Percentiles rank a stretch among this genome's conserved stretches.
These are phyloP conservation scores for Volvariella volvacea DNA, from an alignment of 1,284 basidiomycete genomes.

Conservation along the genomic window DNA sequence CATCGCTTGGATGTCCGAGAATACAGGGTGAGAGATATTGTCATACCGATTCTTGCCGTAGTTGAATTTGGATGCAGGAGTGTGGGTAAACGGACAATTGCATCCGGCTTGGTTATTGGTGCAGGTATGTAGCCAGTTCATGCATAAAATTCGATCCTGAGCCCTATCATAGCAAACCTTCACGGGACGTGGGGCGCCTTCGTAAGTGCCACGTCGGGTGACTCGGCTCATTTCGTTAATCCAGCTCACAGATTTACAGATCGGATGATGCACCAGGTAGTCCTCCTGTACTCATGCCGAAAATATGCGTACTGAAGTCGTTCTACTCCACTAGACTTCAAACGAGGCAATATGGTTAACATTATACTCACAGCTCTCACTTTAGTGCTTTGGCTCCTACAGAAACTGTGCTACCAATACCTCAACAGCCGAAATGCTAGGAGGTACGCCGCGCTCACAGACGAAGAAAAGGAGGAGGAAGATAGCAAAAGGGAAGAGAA, in stretches of 20 bases:
- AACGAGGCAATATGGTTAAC: slow-evolving; percentile 29
- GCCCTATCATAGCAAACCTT: slow-evolving; percentile 21
- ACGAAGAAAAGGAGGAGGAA: slow-evolving; percentile 18
- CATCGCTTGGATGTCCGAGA: slow-evolving; percentile 35
- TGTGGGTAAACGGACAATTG: slow-evolving; percentile 27
- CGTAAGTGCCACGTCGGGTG: too few relatives aligned
- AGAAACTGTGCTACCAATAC: slow-evolving; percentile 23
- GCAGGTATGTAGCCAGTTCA: slow-evolving; percentile 14
- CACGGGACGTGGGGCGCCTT: slow-evolving; percentile 24
- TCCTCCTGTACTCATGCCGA: not conserved
- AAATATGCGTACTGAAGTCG: too few relatives aligned
- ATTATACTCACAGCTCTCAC: slow-evolving; percentile 26
- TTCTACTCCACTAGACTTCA: slow-evolving; percentile 19
- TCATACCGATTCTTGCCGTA: too few relatives aligned
- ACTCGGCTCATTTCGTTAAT: not conserved
- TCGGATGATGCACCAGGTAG: slow-evolving; percentile 27
- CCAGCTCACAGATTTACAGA: slow-evolving; percentile 23
- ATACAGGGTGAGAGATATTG: slow-evolving; percentile 19
- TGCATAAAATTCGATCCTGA: not conserved
- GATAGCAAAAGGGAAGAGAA: slow-evolving; percentile 19
- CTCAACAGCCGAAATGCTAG: slow-evolving; percentile 20
- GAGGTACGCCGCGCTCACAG: slow-evolving; percentile 15
- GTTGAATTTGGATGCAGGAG: slow-evolving; percentile 14
- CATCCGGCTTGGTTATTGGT: slow-evolving; percentile 28
- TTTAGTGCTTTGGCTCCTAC: slow-evolving; percentile 25